Percentiles rank a stretch among this genome's conserved stretches.
Evolutionary conservation across 2,329 filamentous ascomycete species (phyloP).

Genomic region (Phoma sp.): DNA sequence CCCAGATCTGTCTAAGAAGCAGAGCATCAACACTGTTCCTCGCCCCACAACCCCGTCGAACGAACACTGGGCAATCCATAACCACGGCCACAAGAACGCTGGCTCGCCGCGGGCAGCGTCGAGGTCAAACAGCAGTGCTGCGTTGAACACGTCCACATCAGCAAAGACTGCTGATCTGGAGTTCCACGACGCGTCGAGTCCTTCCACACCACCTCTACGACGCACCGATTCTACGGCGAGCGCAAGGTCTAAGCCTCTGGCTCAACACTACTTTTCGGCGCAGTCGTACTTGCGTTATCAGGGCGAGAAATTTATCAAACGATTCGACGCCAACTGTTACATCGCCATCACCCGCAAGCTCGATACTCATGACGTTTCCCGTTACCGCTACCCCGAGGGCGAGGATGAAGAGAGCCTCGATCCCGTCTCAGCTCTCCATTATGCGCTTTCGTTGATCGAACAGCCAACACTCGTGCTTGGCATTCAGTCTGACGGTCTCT

Average conservation of each 20-base stretch:
- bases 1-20: conserved; percentile 81
- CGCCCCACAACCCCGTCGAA: conserved; percentile 53
- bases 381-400: conserved; percentile 64
- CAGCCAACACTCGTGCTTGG: conserved; percentile 91
- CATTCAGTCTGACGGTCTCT: conserved; percentile 93
- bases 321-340: conserved; percentile 98
- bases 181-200: conserved; percentile 52
- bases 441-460: conserved; percentile 80
- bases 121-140: conserved; percentile 42
- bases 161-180: conserved; percentile 52
- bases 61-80: conserved; percentile 61
- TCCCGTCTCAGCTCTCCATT: conserved; percentile 62
- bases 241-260: conserved; percentile 48
- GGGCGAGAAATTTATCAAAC: conserved; percentile 92
- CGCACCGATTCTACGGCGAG: conserved; percentile 21
- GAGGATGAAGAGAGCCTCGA: conserved; percentile 48
- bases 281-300: conserved; percentile 98
- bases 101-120: conserved; percentile 52
- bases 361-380: conserved; percentile 93
- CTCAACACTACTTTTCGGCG: conserved; percentile 89
- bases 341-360: conserved; percentile 98
- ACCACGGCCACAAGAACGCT: conserved; percentile 58
- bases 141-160: conserved; percentile 28
- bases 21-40: conserved; percentile 77
- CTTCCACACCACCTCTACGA: conserved; percentile 36